phyloP scores from a whole-genome alignment of 2,329 filamentous ascomycete species.

The Aureobasidium sp. region DNA sequence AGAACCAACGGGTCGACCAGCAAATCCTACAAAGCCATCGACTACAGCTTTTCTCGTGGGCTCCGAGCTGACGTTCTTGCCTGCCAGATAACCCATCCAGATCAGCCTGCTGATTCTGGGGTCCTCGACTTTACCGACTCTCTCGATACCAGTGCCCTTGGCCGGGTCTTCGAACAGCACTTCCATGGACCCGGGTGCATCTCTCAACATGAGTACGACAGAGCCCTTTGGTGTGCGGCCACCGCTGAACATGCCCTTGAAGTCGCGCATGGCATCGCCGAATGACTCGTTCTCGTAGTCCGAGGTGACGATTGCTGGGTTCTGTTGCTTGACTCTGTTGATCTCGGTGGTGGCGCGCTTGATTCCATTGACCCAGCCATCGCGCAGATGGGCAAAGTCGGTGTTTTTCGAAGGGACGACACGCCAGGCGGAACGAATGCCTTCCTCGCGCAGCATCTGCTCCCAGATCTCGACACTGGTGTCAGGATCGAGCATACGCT shows the following conservation, averaged over 20 bases:
- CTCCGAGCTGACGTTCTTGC: conserved; percentile 80
- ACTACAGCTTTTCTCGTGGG: conserved; percentile 72
- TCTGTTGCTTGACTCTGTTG: not conserved
- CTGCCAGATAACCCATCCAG: conserved; percentile 86
- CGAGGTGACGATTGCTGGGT: conserved; percentile 24
- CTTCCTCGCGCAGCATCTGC: conserved; percentile 55
- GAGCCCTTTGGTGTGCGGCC: conserved; percentile 69
- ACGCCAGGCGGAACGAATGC: conserved; percentile 69
- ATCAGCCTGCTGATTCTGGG: conserved; percentile 72
- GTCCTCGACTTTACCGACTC: conserved; percentile 64
- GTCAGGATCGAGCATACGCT: conserved; percentile 59
- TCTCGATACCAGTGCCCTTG: conserved; percentile 34
- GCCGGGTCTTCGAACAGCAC: conserved; percentile 57
- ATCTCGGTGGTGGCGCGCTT: conserved; percentile 55
- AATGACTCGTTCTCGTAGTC: conserved; percentile 67
- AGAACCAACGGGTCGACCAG: conserved; percentile 79
- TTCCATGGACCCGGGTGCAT: conserved; percentile 55
- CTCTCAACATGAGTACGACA: conserved; percentile 65
- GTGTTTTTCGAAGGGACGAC: conserved; percentile 89
- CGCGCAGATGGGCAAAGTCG: conserved; percentile 84
- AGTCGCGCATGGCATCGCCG: conserved; percentile 63
- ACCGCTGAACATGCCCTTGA: conserved; percentile 74
- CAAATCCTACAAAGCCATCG: conserved; percentile 79
- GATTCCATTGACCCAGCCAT: conserved; percentile 83
- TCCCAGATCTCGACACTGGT: conserved; percentile 69